A percentile compares a stretch with the other conserved stretches of the same genome.
Evolutionary conservation across 2,329 filamentous ascomycete species (phyloP).

Genomic region (Paecilomyces variotii): DNA sequence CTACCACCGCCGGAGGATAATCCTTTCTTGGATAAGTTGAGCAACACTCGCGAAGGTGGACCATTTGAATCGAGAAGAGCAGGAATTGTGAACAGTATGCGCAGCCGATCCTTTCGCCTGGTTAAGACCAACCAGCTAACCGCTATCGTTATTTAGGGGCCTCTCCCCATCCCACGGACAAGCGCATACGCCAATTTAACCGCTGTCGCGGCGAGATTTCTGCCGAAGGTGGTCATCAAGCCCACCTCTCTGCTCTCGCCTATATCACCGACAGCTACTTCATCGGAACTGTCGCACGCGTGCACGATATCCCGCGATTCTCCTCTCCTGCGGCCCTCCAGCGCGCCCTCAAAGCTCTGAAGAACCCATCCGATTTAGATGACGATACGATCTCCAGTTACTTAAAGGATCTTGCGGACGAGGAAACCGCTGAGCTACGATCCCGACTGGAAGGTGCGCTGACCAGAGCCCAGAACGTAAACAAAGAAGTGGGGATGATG

Average conservation of each 20-base stretch:
- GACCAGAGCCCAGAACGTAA: conserved; percentile 16
- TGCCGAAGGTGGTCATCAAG: conserved; percentile 62
- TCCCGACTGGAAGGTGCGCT: conserved; percentile 26
- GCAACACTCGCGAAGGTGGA: conserved; percentile 24
- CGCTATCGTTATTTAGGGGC: conserved; percentile 22
- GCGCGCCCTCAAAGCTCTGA: conserved; percentile 29
- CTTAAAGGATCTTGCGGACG: conserved; percentile 34
- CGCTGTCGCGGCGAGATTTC: conserved; percentile 59
- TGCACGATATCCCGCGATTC: conserved; percentile 74
- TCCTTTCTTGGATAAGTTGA: conserved; percentile 15
- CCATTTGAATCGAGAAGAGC: conserved; percentile 54
- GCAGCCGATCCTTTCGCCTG: background rate
- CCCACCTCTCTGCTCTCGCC: conserved; percentile 78
- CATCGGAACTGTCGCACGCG: conserved; percentile 75
- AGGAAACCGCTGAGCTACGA: conserved; percentile 33
- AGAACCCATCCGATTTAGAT: conserved; percentile 38
- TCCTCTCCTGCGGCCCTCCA: conserved; percentile 43
- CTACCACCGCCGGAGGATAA: conserved; percentile 34
- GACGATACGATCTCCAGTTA: conserved; percentile 31
- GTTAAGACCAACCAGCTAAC: background rate
- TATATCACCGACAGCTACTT: conserved; percentile 94
- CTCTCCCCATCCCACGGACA: conserved; percentile 51
- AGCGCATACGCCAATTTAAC: conserved; percentile 54
- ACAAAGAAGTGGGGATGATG: conserved; percentile 42
- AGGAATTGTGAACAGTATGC: conserved; percentile 48